Evolutionary conservation across 176 grass and related monocot genomes (phyloP), one percentile per base, ranked within the genome.

Genomic region (Dendrocalamus sinicus): DNA sequence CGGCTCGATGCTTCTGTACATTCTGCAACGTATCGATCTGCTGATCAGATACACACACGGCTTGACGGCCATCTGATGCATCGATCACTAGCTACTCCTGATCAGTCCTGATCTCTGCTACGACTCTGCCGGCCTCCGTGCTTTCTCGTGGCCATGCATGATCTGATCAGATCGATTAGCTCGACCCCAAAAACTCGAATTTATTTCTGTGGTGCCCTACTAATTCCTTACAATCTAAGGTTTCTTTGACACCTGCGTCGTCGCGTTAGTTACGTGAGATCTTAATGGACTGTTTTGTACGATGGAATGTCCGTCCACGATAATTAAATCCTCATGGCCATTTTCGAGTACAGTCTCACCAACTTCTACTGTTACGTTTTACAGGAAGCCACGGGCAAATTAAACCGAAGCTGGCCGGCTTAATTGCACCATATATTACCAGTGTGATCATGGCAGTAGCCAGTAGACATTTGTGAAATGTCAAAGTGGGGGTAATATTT

Each of bases 281-380:
- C 43, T 44, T 59, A 77, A 68, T 12, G 48, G 57, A 11, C 9
- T 32, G 32, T 41, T 41, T 23, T 65, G 19, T 65, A 75, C 30
- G 58, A 52, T 2, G 43, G 58, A 75, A 75, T 17, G 20, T 6
- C 28, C 64, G 17, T 35, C 3, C 73, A n/a, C 53, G 50, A 40
- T n/a, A 19, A 74, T 78, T 55, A 84, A 88, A 72, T 83, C 54
- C 44, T 54, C 9, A 15, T 64, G 53, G 20, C 28, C 59, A 44
- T 8, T 70, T 32, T 22, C 15, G 63, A 60, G 72, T 52, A 78
- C 65, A 35, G 8, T 12, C 30, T 15, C 69, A 73, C 75, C 67
- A 72, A 40, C 76, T 13, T 52, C 47, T 13, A 72, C 1, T 10
- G 8, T 59, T 59, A n/a, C 20, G 20, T 22, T 4, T n/a, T 4